Conservation (phyloP, 257 asterid species). For the Ballota nigra region DNA sequence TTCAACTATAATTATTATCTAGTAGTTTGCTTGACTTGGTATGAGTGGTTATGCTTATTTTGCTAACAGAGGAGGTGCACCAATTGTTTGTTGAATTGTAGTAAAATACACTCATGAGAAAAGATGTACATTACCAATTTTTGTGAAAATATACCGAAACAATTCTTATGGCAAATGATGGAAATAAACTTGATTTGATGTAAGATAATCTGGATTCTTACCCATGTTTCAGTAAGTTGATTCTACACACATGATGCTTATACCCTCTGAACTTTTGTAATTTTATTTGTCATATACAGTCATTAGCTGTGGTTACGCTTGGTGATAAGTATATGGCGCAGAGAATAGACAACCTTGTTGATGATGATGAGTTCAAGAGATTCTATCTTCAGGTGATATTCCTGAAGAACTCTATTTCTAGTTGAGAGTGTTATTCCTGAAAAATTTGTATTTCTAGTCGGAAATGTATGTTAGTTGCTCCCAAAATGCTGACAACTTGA, state of each 20-base stretch:
- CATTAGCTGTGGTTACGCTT: conserved; percentile 93
- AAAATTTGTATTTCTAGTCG: neutral
- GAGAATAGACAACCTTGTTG: conserved; percentile 85
- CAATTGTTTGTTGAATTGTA: neutral
- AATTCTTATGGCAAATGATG: neutral
- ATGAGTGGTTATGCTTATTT: neutral
- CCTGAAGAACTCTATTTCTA: conserved; percentile 7
- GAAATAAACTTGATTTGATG: neutral
- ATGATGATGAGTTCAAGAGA: conserved; percentile 94
- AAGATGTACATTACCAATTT: neutral
- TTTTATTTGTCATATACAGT: conserved; percentile 34
- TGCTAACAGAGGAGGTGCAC: neutral
- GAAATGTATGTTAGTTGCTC: conserved; percentile 22
- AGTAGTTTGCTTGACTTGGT: neutral
- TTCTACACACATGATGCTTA: conserved; percentile 19
- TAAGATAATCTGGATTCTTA: conserved; percentile 12
- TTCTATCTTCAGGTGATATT: conserved; percentile 91
- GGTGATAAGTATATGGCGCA: conserved; percentile 98
- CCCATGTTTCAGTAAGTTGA: neutral
- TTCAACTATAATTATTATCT: neutral
- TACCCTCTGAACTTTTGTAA: conserved; percentile 12
- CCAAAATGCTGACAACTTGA: conserved; percentile 10
- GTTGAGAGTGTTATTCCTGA: conserved; percentile 12
- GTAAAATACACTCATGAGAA: neutral
- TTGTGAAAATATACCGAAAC: neutral